phyloP scores from a whole-genome alignment of 31 red algal species.

The Odonthalia washingtoniensis region DNA sequence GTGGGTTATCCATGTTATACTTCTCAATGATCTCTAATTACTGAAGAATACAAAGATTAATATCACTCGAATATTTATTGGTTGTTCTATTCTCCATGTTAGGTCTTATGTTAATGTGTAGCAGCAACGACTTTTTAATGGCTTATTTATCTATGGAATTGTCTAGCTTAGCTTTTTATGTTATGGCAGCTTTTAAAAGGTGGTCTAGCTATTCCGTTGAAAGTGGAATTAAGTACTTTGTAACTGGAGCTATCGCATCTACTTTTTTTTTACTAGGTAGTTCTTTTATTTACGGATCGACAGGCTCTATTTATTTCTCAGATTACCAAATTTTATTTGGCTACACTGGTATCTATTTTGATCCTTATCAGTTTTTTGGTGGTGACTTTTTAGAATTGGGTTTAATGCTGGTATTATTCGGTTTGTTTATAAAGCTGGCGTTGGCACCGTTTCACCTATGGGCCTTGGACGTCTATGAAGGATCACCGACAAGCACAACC shows the following conservation, averaged over 20 bases:
- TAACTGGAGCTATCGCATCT: background rate
- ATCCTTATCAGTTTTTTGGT: background rate
- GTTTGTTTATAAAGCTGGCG: slow-evolving; percentile 22
- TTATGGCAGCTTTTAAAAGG: slow-evolving; percentile 25
- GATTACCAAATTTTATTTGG: slow-evolving; percentile 8
- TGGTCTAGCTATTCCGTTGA: slow-evolving; percentile 10
- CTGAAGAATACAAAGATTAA: background rate
- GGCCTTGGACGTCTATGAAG: slow-evolving; percentile 30
- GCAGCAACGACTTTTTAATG: slow-evolving; percentile 8
- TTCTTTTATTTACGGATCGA: slow-evolving; percentile 11
- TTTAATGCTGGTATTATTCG: slow-evolving; percentile 5
- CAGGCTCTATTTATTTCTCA: background rate
- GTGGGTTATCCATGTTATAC: background rate
- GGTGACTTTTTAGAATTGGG: background rate
- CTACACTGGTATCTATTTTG: background rate
- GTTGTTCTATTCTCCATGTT: background rate
- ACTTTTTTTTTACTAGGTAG: slow-evolving; percentile 2
- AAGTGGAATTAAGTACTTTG: slow-evolving; percentile 23
- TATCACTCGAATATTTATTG: background rate
- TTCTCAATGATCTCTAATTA: background rate
- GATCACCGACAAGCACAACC: slow-evolving; percentile 9
- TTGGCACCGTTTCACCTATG: slow-evolving; percentile 41
- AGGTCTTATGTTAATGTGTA: slow-evolving; percentile 11
- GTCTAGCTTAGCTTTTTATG: slow-evolving; percentile 13
- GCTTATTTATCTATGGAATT: slow-evolving; percentile 22